Evolutionary conservation across 1,284 basidiomycete genomes (phyloP).

Genomic region (Rhodotorula mucilaginosa): DNA sequence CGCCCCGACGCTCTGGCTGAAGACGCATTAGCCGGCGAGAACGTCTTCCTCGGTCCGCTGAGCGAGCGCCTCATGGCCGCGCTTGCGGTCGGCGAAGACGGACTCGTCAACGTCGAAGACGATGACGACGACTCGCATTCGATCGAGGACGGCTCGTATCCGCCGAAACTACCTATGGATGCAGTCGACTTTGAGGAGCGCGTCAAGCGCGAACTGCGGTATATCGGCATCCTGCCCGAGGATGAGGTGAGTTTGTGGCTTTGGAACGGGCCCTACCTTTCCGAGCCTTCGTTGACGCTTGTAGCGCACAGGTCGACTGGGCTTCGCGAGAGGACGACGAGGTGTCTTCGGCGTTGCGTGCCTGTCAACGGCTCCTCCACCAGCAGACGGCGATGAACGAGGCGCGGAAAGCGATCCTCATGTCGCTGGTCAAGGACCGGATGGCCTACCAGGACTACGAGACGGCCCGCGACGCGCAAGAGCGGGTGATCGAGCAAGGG

Average conservation of each 20-base stretch:
- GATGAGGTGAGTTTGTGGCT: conserved; percentile 52
- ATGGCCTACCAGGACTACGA: conserved; percentile 87
- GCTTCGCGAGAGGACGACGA: conserved; percentile 82
- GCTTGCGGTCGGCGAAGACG: conserved; percentile 60
- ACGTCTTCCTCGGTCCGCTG: conserved; percentile 67
- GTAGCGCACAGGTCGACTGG: conserved; percentile 32
- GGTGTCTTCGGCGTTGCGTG: conserved; percentile 81
- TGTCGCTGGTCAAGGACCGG: conserved; percentile 74
- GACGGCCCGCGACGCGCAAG: conserved; percentile 72
- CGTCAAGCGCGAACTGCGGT: conserved; percentile 56
- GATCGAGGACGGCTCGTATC: neutral
- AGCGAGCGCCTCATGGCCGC: conserved; percentile 60
- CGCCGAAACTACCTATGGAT: conserved; percentile 45
- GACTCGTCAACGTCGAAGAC: neutral
- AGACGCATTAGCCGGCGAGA: conserved; percentile 60
- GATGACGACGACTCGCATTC: conserved; percentile 5
- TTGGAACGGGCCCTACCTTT: neutral
- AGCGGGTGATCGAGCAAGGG: conserved; percentile 66
- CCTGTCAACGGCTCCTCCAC: conserved; percentile 78
- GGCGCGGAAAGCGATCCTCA: conserved; percentile 70
- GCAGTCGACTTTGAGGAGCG: conserved; percentile 57
- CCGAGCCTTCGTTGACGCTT: neutral
- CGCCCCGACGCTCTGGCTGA: conserved; percentile 69
- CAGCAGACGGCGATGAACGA: conserved; percentile 77
- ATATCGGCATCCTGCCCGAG: conserved; percentile 55